A percentile compares a stretch with the other conserved stretches of the same genome.
Conservation (phyloP, 352 stramenopile genomes). For the Pythium grandisporangium region DNA sequence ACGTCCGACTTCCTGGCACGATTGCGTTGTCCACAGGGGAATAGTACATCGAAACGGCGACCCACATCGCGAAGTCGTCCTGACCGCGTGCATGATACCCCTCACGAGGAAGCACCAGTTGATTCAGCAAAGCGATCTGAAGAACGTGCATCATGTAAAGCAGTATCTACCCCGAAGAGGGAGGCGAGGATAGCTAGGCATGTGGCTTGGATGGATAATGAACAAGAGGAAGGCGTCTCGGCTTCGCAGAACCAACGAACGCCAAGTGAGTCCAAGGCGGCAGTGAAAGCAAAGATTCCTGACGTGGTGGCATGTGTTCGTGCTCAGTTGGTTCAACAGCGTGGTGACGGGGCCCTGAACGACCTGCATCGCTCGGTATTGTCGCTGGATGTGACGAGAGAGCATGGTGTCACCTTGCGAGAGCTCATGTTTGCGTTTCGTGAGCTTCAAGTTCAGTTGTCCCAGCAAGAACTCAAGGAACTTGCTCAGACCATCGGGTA, state of each 20-base stretch:
- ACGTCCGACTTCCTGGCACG: conserved; percentile 22
- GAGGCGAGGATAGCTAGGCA: no score
- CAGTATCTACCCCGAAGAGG: no score
- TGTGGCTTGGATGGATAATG: no score
- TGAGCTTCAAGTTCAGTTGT: conserved; percentile 42
- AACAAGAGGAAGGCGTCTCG: no score
- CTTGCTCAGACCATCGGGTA: no score
- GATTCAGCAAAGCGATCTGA: no score
- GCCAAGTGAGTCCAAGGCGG: neutral
- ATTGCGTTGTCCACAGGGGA: no score
- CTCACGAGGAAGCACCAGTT: no score
- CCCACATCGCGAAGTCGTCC: no score
- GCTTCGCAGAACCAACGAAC: neutral
- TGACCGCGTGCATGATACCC: no score
- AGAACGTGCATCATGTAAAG: no score
- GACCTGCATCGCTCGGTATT: conserved; percentile 25
- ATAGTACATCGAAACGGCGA: no score
- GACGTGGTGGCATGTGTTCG: conserved; percentile 18
- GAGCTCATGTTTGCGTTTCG: conserved; percentile 56
- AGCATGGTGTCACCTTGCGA: conserved; percentile 26
- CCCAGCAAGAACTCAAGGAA: conserved; percentile 18
- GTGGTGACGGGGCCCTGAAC: conserved; percentile 39
- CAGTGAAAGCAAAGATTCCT: neutral
- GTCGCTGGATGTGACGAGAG: conserved; percentile 32
- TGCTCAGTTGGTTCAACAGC: conserved; percentile 21